A percentile compares a stretch with the other conserved stretches of the same genome.
These are phyloP conservation scores for Chamaenerion angustifolium DNA, from an alignment of 345 rosid species.

Conservation along the genomic window DNA sequence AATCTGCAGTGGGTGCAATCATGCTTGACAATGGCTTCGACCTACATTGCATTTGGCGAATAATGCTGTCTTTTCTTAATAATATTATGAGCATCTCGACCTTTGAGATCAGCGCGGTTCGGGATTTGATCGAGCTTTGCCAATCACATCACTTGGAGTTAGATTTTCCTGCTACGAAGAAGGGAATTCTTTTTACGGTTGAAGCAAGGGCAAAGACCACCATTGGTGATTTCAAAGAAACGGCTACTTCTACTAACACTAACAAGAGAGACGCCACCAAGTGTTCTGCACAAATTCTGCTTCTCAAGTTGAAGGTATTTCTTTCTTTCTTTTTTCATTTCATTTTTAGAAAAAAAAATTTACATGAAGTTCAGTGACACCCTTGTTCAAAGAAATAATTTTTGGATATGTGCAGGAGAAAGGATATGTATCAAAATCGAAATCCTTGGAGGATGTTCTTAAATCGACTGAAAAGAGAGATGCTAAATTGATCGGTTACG, in stretches of 20 bases:
- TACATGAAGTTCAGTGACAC: too few species aligned
- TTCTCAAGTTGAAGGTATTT: slow-evolving; percentile 40
- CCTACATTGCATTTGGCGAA: slow-evolving; percentile 52
- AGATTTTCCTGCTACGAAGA: slow-evolving; percentile 18
- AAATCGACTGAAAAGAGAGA: slow-evolving; percentile 33
- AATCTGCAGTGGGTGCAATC: slow-evolving; percentile 72
- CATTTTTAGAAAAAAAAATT: too few species aligned
- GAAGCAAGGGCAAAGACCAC: slow-evolving; percentile 16
- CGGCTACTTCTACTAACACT: slow-evolving; percentile 31
- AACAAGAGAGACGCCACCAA: slow-evolving; percentile 46
- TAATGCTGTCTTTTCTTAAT: slow-evolving; percentile 57
- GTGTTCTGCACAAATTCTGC: slow-evolving; percentile 38
- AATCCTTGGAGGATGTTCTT: slow-evolving; percentile 43
- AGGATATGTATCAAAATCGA: slow-evolving; percentile 32
- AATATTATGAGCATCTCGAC: slow-evolving; percentile 45
- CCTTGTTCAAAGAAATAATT: too few species aligned
- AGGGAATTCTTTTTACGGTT: slow-evolving; percentile 25
- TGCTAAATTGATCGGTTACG: slow-evolving; percentile 65
- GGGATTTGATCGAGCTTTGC: slow-evolving; percentile 63
- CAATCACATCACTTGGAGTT: slow-evolving; percentile 42
- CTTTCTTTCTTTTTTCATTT: too few species aligned
- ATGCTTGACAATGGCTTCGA: slow-evolving; percentile 70
- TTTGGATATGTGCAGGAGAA: slow-evolving; percentile 42
- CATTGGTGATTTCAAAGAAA: slow-evolving; percentile 22
- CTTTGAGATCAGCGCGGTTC: slow-evolving; percentile 47